A percentile compares a stretch with the other conserved stretches of the same genome.
phyloP scores from a whole-genome alignment of 2,329 filamentous ascomycete species.

The Cercospora berteroae region DNA sequence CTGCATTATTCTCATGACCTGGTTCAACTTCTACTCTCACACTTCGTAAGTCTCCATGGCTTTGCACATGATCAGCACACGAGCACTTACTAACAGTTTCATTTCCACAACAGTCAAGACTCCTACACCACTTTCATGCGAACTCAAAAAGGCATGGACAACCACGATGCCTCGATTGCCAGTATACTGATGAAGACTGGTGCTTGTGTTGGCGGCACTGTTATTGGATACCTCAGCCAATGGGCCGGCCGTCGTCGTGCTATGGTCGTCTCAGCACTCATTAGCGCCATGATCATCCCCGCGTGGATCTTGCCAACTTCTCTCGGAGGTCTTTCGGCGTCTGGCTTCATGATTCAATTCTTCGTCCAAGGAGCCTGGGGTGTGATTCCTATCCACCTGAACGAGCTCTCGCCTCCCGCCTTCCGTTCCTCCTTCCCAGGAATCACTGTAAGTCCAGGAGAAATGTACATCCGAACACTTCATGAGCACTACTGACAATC shows the following conservation, averaged over 20 bases:
- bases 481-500: conserved; percentile 44
- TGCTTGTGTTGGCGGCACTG: conserved; percentile 69
- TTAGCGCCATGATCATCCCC: conserved; percentile 63
- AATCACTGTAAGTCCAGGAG: conserved; percentile 27
- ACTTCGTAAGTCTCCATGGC: conserved; percentile 41
- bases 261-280: conserved; percentile 60
- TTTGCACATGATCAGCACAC: neutral
- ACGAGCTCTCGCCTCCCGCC: conserved; percentile 68
- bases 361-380: conserved; percentile 65
- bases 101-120: conserved; percentile 60
- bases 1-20: conserved; percentile 75
- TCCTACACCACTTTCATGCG: conserved; percentile 80
- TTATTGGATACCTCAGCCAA: conserved; percentile 72
- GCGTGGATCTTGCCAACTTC: conserved; percentile 67
- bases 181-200: conserved; percentile 80
- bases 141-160: conserved; percentile 66
- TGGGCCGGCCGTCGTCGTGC: conserved; percentile 70
- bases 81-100: neutral
- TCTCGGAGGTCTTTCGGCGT: conserved; percentile 59
- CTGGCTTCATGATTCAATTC: conserved; percentile 69
- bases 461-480: neutral
- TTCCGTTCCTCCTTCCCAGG: conserved; percentile 71
- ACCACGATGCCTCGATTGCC: conserved; percentile 64
- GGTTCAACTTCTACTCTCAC: conserved; percentile 72
- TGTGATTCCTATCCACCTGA: conserved; percentile 70